These are phyloP conservation scores for Aspergillus incahuasiensis DNA, from an alignment of 495 filamentous ascomycete genomes.

Conservation along the genomic window DNA sequence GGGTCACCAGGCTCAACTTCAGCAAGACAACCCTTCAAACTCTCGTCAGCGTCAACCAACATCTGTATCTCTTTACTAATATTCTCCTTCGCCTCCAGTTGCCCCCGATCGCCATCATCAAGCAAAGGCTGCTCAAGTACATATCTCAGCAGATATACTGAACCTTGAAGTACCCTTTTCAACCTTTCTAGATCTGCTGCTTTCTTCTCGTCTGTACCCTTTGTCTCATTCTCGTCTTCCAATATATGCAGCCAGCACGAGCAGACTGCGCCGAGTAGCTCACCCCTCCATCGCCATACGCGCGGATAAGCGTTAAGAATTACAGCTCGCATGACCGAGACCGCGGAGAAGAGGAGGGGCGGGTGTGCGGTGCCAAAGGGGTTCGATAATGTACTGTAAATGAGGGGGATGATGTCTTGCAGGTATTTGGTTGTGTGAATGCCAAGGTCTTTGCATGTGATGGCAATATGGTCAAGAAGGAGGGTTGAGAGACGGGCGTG, in stretches of 20 bases:
- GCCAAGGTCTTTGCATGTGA: slow-evolving; percentile 56
- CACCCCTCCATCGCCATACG: slow-evolving; percentile 58
- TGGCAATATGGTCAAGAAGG: slow-evolving; percentile 52
- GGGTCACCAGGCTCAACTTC: slow-evolving; percentile 18
- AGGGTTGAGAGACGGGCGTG: slow-evolving; percentile 42
- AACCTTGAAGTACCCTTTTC: slow-evolving; percentile 43
- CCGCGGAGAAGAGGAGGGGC: slow-evolving; percentile 49
- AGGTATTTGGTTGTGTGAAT: slow-evolving; percentile 73
- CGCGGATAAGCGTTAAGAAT: slow-evolving; percentile 73
- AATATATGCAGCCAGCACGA: slow-evolving; percentile 62
- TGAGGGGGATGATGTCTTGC: slow-evolving; percentile 62
- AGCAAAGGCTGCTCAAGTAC: slow-evolving; percentile 28
- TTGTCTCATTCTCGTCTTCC: slow-evolving; percentile 34
- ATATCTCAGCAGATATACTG: slow-evolving; percentile 34
- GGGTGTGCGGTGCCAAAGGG: slow-evolving; percentile 62
- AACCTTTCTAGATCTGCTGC: slow-evolving; percentile 24
- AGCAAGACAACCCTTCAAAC: slow-evolving; percentile 24
- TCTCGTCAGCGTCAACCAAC: slow-evolving; percentile 34
- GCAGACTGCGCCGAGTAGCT: slow-evolving; percentile 60
- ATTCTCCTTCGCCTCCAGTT: slow-evolving; percentile 22
- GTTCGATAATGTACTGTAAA: slow-evolving; percentile 60
- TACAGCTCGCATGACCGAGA: slow-evolving; percentile 50
- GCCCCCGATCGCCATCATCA: slow-evolving; percentile 15
- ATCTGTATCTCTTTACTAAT: slow-evolving; percentile 31
- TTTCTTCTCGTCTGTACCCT: not conserved